Percentiles rank a stretch among this genome's conserved stretches.
These are phyloP conservation scores for Aspergillus sp. DNA, from an alignment of 2,329 filamentous ascomycete species.

Conservation along the genomic window DNA sequence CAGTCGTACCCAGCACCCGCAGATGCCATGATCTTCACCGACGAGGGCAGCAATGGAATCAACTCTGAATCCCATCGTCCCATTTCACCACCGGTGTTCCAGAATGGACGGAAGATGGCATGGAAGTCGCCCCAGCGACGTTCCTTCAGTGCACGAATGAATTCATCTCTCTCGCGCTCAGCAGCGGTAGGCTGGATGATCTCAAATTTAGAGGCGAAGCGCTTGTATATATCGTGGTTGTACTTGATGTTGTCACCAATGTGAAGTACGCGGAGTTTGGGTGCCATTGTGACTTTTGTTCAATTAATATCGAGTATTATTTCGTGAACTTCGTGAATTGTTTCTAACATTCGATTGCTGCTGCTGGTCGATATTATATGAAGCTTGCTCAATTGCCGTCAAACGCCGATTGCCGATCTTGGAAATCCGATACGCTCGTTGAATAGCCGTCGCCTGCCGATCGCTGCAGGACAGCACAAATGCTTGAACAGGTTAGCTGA, in stretches of 20 bases:
- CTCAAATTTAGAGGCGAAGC: conserved; percentile 37
- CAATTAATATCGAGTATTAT: background rate
- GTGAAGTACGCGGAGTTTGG: conserved; percentile 37
- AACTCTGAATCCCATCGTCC: conserved; percentile 58
- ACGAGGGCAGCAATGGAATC: conserved; percentile 49
- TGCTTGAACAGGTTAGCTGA: too few relatives aligned
- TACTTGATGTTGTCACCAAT: conserved; percentile 47
- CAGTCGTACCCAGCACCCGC: conserved; percentile 62
- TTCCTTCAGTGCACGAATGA: conserved; percentile 39
- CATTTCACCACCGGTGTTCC: conserved; percentile 63
- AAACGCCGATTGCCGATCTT: background rate
- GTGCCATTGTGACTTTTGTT: conserved; percentile 12
- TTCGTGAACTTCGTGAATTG: background rate
- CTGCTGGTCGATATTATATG: background rate
- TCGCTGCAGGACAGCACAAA: too few relatives aligned
- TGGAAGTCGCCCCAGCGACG: conserved; percentile 35
- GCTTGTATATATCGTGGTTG: conserved; percentile 40
- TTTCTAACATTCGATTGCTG: background rate
- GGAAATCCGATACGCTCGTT: background rate
- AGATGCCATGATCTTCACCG: conserved; percentile 54
- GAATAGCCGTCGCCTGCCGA: too few relatives aligned
- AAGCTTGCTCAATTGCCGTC: background rate
- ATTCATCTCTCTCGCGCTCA: conserved; percentile 28
- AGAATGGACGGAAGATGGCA: conserved; percentile 57
- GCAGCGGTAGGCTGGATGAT: conserved; percentile 36